Evolutionary conservation across 2,329 filamentous ascomycete genomes (phyloP).

Genomic region (Colletotrichum noveboracense): DNA sequence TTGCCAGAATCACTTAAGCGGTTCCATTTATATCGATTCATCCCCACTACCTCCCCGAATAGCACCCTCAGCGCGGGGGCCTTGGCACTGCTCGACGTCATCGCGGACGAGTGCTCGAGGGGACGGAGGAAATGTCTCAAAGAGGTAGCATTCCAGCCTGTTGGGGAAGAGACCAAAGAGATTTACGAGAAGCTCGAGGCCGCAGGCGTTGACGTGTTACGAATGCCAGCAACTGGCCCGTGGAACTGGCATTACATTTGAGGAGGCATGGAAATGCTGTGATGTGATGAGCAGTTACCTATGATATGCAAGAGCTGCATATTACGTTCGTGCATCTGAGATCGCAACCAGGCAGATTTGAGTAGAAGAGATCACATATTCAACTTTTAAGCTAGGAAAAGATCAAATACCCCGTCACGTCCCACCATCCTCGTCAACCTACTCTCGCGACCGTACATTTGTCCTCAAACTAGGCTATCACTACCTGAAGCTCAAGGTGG

Average conservation of each 20-base stretch:
- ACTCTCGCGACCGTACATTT: background rate
- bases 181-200: background rate
- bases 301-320: background rate
- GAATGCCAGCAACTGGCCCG: background rate
- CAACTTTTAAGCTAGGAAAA: background rate
- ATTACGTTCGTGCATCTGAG: rapidly evolving
- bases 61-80: background rate
- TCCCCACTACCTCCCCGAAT: background rate
- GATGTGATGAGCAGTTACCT: background rate
- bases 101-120: background rate
- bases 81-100: background rate
- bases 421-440: background rate
- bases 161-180: background rate
- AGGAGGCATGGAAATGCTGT: background rate
- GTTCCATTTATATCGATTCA: background rate
- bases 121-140: background rate
- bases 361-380: background rate
- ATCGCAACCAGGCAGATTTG: background rate
- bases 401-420: background rate
- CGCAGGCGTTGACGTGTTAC: background rate
- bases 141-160: background rate
- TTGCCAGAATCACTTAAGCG: background rate
- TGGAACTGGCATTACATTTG: background rate
- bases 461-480: background rate
- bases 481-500: background rate